Base-by-base conservation (phyloP, 129 eudicot genomes). In the Solidago caesia region DNA sequence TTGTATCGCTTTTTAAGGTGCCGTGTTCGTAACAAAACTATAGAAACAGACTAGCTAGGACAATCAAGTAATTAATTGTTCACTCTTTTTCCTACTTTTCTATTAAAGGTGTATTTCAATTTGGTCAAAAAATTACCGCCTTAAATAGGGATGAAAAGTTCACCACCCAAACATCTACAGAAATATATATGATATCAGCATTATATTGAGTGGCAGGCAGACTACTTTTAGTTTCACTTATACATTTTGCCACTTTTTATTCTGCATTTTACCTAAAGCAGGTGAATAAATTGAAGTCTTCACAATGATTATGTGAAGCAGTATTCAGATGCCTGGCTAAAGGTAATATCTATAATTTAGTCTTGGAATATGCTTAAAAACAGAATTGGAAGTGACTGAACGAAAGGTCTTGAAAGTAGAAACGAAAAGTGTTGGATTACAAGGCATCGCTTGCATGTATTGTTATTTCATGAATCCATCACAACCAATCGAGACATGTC, bases 71-170 rank as follows among this genome's bases (percentile, higher is more conserved):
- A 33, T 13, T 68, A 33, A 33, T 13, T 51, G 10, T 14, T 44
- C 39, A 67, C 52, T 21, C 12, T 71, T 10, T 55, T 41, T 55
- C 75, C 11, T 41, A 71, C 27, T 71, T 42, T 27, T 16, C 66
- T 15, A 53, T 5, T 71, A 41, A 2, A 3, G 29, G 15, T 52
- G 33, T 46, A 33, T 33, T 33, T 33, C 39, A 33, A 33, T 33
- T 33, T 33, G 39, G 39, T 33, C 39, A 33, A 33, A 33, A 33
- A 33, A 33, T 33, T 33, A 33, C 39, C 39, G 39, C 39, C 39
- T 3, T 33, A 33, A 33, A 33, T 33, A 33, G n/a, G 39, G 5
- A 53, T 27, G 59, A 49, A 49, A 44, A 66, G 4, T 6, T 66
- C 13, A 67, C 16, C 29, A 65, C 70, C 70, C 53, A 43, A 12